These are phyloP conservation scores for Nelumbo lutea DNA, from an alignment of 164 flowering plant species.

Conservation along the genomic window DNA sequence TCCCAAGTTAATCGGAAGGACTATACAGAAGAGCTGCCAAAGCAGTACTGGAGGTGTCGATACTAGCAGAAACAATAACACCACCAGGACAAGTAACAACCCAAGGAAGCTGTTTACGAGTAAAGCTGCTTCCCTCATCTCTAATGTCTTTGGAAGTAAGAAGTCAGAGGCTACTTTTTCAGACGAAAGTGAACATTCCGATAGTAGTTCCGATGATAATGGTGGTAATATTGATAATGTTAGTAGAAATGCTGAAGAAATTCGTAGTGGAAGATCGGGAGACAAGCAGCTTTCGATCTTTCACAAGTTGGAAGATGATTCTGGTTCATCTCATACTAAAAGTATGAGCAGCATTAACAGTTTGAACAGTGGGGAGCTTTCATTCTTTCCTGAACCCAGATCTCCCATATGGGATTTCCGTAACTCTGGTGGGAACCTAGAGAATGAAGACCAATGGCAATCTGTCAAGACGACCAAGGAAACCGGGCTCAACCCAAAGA, in stretches of 20 bases:
- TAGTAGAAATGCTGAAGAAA: background rate
- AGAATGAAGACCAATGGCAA: slow-evolving; percentile 2
- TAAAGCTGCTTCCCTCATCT: slow-evolving; percentile 13
- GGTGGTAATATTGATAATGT: background rate
- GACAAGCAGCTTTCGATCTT: no score
- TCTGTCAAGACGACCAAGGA: background rate
- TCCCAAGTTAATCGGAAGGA: slow-evolving; percentile 5
- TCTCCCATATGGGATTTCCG: no score
- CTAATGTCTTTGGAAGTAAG: slow-evolving; percentile 11
- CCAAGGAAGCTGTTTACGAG: background rate
- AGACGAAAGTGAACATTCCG: background rate
- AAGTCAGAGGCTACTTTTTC: background rate
- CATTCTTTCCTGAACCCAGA: background rate
- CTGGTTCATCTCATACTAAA: background rate
- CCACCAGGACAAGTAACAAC: background rate
- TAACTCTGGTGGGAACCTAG: no score
- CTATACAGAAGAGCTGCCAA: background rate
- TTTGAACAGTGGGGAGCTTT: background rate
- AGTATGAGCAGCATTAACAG: background rate
- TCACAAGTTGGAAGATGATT: background rate
- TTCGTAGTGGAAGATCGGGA: background rate
- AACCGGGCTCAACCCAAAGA: background rate
- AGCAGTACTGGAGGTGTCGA: background rate
- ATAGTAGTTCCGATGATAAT: background rate
- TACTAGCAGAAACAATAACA: background rate